These are phyloP conservation scores for Aspergillus fructus DNA, from an alignment of 2,329 filamentous ascomycete genomes.

Conservation along the genomic window DNA sequence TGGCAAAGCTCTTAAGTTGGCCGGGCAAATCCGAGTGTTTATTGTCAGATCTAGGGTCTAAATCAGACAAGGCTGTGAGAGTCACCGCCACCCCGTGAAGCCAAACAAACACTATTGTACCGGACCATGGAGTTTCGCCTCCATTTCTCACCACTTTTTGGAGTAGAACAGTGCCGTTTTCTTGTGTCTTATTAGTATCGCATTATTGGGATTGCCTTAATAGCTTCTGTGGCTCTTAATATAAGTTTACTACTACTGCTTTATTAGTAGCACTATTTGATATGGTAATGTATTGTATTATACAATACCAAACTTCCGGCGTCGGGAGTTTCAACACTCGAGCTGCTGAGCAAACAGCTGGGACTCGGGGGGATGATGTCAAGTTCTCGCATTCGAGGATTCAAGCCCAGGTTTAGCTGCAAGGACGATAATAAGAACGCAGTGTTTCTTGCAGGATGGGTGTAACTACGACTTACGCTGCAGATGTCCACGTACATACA, in stretches of 20 bases:
- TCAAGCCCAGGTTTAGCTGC: neutral
- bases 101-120: neutral
- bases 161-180: neutral
- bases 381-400: neutral
- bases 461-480: constrained; percentile 2
- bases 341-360: neutral
- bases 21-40: neutral
- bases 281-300: neutral
- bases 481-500: constrained; percentile 2
- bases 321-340: neutral
- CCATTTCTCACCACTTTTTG: too few relatives aligned
- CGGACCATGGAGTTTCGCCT: neutral
- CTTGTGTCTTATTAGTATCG: neutral
- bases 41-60: neutral
- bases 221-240: neutral
- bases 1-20: neutral
- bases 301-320: neutral
- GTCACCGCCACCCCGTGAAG: neutral
- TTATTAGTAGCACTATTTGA: neutral
- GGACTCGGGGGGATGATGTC: neutral
- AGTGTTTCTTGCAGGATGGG: neutral
- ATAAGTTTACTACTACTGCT: neutral
- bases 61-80: neutral
- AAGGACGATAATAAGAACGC: constrained; percentile 4
- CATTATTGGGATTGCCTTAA: neutral